phyloP scores from a whole-genome alignment of 2,329 filamentous ascomycete species.

The Pseudonectria buxi region DNA sequence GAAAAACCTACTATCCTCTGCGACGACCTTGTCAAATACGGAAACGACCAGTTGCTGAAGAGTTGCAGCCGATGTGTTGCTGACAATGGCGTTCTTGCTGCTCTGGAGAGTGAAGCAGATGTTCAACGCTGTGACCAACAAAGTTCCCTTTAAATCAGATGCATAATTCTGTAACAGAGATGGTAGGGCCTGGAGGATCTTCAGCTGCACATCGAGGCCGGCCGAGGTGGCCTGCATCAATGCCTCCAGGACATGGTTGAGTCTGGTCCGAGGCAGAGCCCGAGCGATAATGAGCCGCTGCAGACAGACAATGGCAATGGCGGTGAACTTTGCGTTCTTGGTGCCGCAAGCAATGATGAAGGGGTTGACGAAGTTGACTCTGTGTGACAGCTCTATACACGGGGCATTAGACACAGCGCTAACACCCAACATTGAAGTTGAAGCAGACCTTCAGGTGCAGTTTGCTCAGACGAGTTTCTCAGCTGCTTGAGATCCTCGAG shows the following conservation, averaged over 20 bases:
- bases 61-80: slow-evolving; percentile 93
- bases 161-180: slow-evolving; percentile 88
- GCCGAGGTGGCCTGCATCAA: slow-evolving; percentile 78
- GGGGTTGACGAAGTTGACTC: slow-evolving; percentile 79
- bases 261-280: slow-evolving; percentile 68
- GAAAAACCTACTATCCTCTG: slow-evolving; percentile 63
- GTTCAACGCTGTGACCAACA: slow-evolving; percentile 76
- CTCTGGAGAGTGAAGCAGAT: slow-evolving; percentile 88
- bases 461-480: slow-evolving; percentile 29
- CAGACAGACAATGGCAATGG: slow-evolving; percentile 79
- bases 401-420: slow-evolving; percentile 13
- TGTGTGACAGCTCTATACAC: slow-evolving; percentile 68
- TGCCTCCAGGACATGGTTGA: slow-evolving; percentile 83
- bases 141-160: slow-evolving; percentile 68
- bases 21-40: slow-evolving; percentile 84
- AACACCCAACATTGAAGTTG: slow-evolving; percentile 6
- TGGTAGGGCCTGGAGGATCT: slow-evolving; percentile 87
- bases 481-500: slow-evolving; percentile 72
- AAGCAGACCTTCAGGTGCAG: slow-evolving; percentile 30
- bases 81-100: slow-evolving; percentile 88
- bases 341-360: slow-evolving; percentile 91
- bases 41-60: slow-evolving; percentile 88
- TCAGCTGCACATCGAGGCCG: slow-evolving; percentile 83
- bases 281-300: slow-evolving; percentile 80
- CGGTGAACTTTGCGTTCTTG: slow-evolving; percentile 83